phyloP scores from a whole-genome alignment of 1,284 basidiomycete species.

The Malassezia cuniculi region DNA sequence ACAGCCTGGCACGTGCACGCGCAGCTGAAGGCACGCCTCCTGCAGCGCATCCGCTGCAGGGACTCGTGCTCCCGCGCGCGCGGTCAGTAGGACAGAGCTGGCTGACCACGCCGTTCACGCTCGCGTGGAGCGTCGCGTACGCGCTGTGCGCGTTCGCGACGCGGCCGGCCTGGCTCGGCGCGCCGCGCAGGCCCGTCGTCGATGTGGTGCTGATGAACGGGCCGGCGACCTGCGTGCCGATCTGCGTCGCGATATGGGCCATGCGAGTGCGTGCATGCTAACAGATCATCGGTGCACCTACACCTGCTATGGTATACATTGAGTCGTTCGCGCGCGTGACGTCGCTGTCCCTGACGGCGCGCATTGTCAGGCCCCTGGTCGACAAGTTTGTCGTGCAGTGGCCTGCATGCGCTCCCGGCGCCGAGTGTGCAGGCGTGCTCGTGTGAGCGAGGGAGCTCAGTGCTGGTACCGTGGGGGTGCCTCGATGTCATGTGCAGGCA shows the following conservation, averaged over 20 bases:
- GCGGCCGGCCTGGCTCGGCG: slow-evolving; percentile 9
- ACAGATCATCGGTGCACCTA: slow-evolving; percentile 62
- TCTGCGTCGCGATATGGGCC: slow-evolving; percentile 61
- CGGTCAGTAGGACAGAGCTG: slow-evolving; percentile 48
- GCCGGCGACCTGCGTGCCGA: slow-evolving; percentile 78
- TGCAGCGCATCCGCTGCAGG: slow-evolving; percentile 1
- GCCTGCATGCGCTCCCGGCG: slow-evolving; percentile 32
- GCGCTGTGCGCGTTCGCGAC: slow-evolving; percentile 22
- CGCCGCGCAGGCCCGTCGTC: slow-evolving; percentile 47
- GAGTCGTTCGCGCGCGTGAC: slow-evolving; percentile 87
- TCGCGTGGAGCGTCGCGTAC: slow-evolving; percentile 17
- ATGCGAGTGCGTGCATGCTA: slow-evolving; percentile 55
- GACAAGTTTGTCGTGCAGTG: slow-evolving; percentile 56
- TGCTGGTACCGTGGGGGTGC: no score
- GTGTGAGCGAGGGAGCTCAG: slow-evolving; percentile 3
- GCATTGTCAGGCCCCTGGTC: slow-evolving; percentile 63
- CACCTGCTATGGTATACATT: slow-evolving; percentile 70
- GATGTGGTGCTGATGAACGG: slow-evolving; percentile 83
- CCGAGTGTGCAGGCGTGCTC: slow-evolving; percentile 3
- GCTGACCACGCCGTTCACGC: slow-evolving; percentile 23
- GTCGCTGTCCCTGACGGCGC: slow-evolving; percentile 70
- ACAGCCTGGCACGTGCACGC: slow-evolving; percentile 62
- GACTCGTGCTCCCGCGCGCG: slow-evolving; percentile 59
- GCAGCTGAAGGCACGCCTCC: slow-evolving; percentile 53
- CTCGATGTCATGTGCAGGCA: no score